Evolutionary conservation across 192 early-diverging fungal species (phyloP), one percentile per base, ranked within the genome.

Genomic region (Spinellus fusiger): DNA sequence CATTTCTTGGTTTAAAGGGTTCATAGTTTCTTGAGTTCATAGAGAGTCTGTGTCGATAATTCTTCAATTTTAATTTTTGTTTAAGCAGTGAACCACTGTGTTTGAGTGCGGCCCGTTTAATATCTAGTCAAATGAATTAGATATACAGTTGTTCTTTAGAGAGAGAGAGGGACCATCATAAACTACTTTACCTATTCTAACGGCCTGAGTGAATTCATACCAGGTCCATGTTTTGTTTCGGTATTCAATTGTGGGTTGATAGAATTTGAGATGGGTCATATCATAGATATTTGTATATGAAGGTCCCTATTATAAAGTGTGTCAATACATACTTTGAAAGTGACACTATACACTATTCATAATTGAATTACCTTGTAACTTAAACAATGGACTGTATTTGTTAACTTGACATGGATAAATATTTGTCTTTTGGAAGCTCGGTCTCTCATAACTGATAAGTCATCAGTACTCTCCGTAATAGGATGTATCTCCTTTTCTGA

Each of bases 381-480:
- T 16, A 96, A 69, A 57, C 90, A 93, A 58, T 87, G 82, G 33
- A 80, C 81, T 15, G 83, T 84, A 9, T 82, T 84, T 0, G 91
- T 90, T 27, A 96, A 80, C 52, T 93, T 94, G 66, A 96, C 89
- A 67, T 93, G 87, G 22, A 96, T 83, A 75, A 96, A 96, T 29
- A 89, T 89, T 58, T 83, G 83, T 73, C 93, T 95, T 55, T 87
- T 74, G 25, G 87, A 83, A 15, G 94, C 91, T 8, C 94, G 73
- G 48, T 74, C 71, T 66, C 93, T 93, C 93, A 96, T 95, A 54
- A 90, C 80, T 56, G 80, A 77, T 2, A 95, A 64, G 63, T 81
- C 85, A 69, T 85, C 71, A 3, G 69, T 53, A 23, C 28, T 51
- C 4, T 62, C 35, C 31, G n/a, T n/a, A n/a, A n/a, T n/a, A n/a